Evolutionary conservation across 2,329 filamentous ascomycete genomes (phyloP).

Genomic region (Fusarium liriodendri): DNA sequence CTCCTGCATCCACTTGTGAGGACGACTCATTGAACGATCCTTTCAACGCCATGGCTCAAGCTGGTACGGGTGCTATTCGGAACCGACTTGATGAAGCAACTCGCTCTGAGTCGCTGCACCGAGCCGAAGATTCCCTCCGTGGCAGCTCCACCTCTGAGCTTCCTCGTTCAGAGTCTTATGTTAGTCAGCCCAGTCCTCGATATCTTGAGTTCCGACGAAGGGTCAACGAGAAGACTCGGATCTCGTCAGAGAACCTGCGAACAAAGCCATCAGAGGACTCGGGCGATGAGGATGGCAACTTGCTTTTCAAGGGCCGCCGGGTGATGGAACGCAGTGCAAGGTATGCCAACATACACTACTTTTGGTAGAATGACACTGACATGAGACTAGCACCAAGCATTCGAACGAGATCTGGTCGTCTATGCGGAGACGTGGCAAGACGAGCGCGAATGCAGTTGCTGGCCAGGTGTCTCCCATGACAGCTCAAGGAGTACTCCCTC

Average conservation of each 20-base stretch:
- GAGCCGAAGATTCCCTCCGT: conserved; percentile 34
- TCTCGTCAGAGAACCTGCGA: conserved; percentile 16
- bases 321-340: conserved; percentile 37
- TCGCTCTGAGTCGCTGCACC: conserved; percentile 48
- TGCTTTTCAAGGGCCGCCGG: conserved; percentile 54
- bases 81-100: conserved; percentile 44
- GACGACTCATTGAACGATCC: conserved; percentile 36
- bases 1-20: conserved; percentile 3
- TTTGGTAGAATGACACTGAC: conserved; percentile 21
- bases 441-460: conserved; percentile 58
- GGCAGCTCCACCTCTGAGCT: conserved; percentile 35
- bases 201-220: conserved; percentile 43
- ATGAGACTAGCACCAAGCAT: conserved; percentile 50
- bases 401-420: conserved; percentile 60
- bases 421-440: conserved; percentile 63
- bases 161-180: conserved; percentile 39
- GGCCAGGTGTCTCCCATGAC: conserved; percentile 65
- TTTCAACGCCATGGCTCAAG: conserved; percentile 27
- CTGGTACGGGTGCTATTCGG: conserved; percentile 28
- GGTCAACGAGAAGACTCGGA: conserved; percentile 24
- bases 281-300: conserved; percentile 48
- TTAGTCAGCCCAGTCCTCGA: conserved; percentile 38
- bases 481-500: conserved; percentile 65
- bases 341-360: conserved; percentile 42
- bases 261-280: conserved; percentile 28